Percentiles rank a stretch among this genome's conserved stretches.
Conservation (phyloP, 352 stramenopile species). For the Thraustochytrium striatum region DNA sequence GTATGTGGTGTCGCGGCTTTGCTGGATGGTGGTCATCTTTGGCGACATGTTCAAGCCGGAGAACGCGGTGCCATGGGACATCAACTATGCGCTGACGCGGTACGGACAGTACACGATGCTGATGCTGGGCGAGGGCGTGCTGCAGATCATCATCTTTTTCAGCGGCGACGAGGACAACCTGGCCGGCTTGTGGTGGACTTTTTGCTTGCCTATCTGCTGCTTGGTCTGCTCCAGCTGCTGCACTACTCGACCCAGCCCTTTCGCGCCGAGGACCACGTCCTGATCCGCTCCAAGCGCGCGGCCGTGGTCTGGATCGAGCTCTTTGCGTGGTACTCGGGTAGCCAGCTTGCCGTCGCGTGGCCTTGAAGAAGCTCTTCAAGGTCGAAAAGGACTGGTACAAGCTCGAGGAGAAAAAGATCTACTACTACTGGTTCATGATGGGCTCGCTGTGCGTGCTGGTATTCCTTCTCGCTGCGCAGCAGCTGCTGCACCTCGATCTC, state of each 20-base stretch:
- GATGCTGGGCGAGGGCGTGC: constrained; percentile 47
- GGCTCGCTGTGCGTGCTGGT: not conserved
- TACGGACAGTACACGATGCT: constrained; percentile 49
- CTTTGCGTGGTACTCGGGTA: constrained; percentile 16
- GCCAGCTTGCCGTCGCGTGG: not conserved
- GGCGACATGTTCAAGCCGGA: not conserved
- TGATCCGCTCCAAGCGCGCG: not conserved
- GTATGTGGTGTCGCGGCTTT: constrained; percentile 4
- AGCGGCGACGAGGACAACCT: not conserved
- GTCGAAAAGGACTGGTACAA: not conserved
- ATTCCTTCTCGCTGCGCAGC: constrained; percentile 29
- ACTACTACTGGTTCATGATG: constrained; percentile 10
- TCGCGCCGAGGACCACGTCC: constrained; percentile 27
- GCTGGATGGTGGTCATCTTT: not conserved
- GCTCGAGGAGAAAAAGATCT: not conserved
- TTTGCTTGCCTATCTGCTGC: constrained; percentile 13
- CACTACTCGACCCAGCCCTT: constrained; percentile 42
- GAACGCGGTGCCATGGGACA: constrained; percentile 34
- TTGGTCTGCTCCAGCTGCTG: constrained; percentile 39
- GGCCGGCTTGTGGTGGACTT: constrained; percentile 4
- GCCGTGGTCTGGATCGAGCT: constrained; percentile 8
- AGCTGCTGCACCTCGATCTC: constrained; percentile 17
- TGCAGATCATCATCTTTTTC: constrained; percentile 49
- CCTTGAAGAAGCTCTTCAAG: not conserved
- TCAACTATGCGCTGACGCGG: constrained; percentile 17